A percentile compares a stretch with the other conserved stretches of the same genome.
Conservation (phyloP, 768 basidiomycete species). For the Psilocybe tampanensis region DNA sequence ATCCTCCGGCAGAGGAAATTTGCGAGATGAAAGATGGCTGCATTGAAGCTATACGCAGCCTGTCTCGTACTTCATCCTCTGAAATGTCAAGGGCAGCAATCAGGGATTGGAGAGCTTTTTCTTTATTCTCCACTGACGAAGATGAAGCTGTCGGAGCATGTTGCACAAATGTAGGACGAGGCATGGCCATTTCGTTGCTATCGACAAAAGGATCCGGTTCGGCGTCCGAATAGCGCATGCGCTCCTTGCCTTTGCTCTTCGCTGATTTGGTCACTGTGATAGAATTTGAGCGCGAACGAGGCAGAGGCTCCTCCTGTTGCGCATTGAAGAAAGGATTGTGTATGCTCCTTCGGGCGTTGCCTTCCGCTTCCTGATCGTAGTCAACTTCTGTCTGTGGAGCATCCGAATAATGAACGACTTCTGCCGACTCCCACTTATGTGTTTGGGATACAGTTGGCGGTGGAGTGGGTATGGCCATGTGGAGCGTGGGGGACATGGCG, state of each 20-base stretch:
- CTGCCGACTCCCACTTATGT: slow-evolving; percentile 73
- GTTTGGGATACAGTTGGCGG: slow-evolving; percentile 47
- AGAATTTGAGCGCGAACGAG: slow-evolving; percentile 42
- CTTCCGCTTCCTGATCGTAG: slow-evolving; percentile 24
- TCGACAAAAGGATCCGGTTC: slow-evolving; percentile 46
- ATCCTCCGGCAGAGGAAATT: slow-evolving; percentile 31
- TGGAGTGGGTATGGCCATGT: slow-evolving; percentile 65
- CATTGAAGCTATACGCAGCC: slow-evolving; percentile 60
- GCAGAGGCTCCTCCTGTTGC: slow-evolving; percentile 23
- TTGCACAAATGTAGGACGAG: slow-evolving; percentile 34
- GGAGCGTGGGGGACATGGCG: slow-evolving; percentile 50
- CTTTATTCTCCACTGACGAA: slow-evolving; percentile 45
- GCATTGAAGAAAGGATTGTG: slow-evolving; percentile 47
- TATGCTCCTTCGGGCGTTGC: slow-evolving; percentile 35
- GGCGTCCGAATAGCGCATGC: slow-evolving; percentile 25
- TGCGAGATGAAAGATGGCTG: slow-evolving; percentile 49
- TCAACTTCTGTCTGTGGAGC: slow-evolving; percentile 32
- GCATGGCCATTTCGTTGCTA: slow-evolving; percentile 28
- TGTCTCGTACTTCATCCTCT: slow-evolving; percentile 46
- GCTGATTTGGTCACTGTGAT: slow-evolving; percentile 34
- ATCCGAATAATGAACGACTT: slow-evolving; percentile 52
- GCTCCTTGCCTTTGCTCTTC: slow-evolving; percentile 38
- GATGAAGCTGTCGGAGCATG: slow-evolving; percentile 36
- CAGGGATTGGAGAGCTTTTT: slow-evolving; percentile 63
- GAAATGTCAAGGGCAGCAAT: slow-evolving; percentile 65